Conservation (phyloP, 345 rosid species). For the Cochlearia excelsa region DNA sequence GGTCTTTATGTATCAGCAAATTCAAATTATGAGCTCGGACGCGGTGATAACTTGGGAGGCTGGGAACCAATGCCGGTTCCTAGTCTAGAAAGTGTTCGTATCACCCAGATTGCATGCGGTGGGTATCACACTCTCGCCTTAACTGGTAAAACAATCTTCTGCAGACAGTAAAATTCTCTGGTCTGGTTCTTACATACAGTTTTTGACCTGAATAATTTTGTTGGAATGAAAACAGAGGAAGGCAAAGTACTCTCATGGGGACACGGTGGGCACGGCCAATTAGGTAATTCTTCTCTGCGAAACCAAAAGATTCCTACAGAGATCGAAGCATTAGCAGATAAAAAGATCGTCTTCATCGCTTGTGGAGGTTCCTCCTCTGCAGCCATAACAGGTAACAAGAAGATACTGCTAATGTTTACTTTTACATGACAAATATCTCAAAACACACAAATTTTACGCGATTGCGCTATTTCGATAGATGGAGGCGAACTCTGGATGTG, state of each 20-base stretch:
- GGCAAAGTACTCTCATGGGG: conserved; percentile 95
- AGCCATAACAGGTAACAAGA: conserved; percentile 56
- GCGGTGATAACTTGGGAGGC: conserved; percentile 75
- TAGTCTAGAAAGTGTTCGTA: conserved; percentile 47
- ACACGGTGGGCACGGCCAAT: conserved; percentile 88
- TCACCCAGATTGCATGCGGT: conserved; percentile 75
- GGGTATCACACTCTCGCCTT: conserved; percentile 94
- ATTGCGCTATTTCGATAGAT: conserved; percentile 41
- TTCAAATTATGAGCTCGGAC: conserved; percentile 92
- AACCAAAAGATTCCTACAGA: conserved; percentile 55
- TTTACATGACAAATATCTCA: neutral
- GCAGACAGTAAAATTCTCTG: neutral
- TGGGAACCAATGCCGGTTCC: conserved; percentile 83
- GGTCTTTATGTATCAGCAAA: conserved; percentile 48
- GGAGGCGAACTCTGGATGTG: conserved; percentile 82
- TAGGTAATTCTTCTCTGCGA: conserved; percentile 61
- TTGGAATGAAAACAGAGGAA: conserved; percentile 51
- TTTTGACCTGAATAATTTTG: conserved; percentile 9
- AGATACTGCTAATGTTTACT: neutral
- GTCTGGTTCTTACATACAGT: neutral
- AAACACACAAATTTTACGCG: neutral
- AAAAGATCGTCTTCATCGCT: conserved; percentile 54
- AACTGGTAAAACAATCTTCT: conserved; percentile 52
- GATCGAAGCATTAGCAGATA: conserved; percentile 63
- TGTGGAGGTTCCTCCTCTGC: conserved; percentile 94